These are phyloP conservation scores for Chlamydomonas sp. DNA, from an alignment of 139 green algal species.

Conservation along the genomic window DNA sequence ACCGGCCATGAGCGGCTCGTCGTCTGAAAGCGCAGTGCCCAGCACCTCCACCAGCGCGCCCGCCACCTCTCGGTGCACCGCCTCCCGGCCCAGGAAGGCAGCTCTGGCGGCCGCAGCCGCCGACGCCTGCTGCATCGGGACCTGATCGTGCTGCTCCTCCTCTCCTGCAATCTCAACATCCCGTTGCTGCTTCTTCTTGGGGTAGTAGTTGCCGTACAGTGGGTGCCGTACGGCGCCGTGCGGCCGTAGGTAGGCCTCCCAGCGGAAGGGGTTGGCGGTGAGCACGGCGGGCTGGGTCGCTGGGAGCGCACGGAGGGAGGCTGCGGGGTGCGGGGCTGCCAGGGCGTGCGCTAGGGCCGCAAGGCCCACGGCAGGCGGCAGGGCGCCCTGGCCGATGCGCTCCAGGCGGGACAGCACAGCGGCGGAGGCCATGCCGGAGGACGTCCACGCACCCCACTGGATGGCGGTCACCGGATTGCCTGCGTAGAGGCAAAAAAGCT, in stretches of 20 bases:
- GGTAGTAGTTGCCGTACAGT: conserved; percentile 39
- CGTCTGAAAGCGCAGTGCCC: conserved; percentile 51
- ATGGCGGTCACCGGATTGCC: conserved; percentile 36
- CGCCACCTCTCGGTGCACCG: conserved; percentile 51
- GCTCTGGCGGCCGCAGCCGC: neutral
- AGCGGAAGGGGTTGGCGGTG: conserved; percentile 66
- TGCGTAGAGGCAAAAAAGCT: neutral
- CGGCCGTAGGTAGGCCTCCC: conserved; percentile 31
- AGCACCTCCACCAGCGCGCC: conserved; percentile 67
- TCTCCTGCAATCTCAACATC: neutral
- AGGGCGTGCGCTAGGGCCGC: conserved; percentile 46
- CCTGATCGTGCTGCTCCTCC: neutral
- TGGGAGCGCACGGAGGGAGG: neutral
- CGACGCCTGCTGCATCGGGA: neutral
- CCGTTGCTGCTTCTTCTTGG: conserved; percentile 1
- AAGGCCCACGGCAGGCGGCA: conserved; percentile 68
- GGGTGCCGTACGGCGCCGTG: neutral
- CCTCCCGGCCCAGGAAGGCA: neutral
- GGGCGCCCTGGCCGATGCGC: conserved; percentile 71
- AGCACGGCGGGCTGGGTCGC: conserved; percentile 20
- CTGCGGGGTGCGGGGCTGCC: neutral
- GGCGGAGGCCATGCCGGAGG: conserved; percentile 62
- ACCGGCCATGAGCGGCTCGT: conserved; percentile 81
- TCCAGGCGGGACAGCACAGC: conserved; percentile 60
- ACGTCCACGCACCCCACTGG: conserved; percentile 68